Conservation (phyloP, 1,139 yeast genomes). For the Zygosaccharomyces sapae region DNA sequence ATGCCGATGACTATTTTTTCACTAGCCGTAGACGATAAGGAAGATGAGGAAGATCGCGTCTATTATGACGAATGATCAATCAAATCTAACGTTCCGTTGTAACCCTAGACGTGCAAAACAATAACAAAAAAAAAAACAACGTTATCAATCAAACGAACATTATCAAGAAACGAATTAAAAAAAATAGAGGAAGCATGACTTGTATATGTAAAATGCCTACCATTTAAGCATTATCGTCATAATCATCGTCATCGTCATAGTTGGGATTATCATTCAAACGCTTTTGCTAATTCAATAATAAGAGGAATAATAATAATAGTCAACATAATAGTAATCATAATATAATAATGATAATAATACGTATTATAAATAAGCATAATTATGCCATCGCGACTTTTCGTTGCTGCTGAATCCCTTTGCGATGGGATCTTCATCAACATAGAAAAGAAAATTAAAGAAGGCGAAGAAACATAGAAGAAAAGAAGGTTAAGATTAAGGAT, state of each 20-base stretch:
- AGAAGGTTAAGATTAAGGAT: not conserved
- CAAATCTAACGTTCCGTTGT: not conserved
- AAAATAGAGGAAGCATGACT: not conserved
- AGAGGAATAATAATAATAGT: no score
- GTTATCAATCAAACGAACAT: not conserved
- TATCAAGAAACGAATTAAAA: not conserved
- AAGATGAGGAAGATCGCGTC: conserved; percentile 42
- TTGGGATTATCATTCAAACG: not conserved
- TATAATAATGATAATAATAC: no score
- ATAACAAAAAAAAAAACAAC: not conserved
- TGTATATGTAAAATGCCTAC: not conserved
- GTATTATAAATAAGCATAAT: no score
- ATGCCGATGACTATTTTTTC: conserved; percentile 84
- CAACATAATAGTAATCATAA: no score
- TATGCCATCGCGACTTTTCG: not conserved
- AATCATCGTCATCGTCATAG: not conserved
- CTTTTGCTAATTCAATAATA: no score
- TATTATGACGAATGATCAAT: conserved; percentile 14
- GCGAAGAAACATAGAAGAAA: not conserved
- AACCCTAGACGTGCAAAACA: not conserved
- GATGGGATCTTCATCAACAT: not conserved
- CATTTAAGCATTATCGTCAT: not conserved
- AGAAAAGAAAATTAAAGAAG: not conserved
- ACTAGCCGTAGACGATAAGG: conserved; percentile 56
- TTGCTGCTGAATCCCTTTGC: not conserved